Percentiles rank a stretch among this genome's conserved stretches.
Evolutionary conservation across 2,329 filamentous ascomycete species (phyloP).

Genomic region (Myriosclerotinia scirpicola): DNA sequence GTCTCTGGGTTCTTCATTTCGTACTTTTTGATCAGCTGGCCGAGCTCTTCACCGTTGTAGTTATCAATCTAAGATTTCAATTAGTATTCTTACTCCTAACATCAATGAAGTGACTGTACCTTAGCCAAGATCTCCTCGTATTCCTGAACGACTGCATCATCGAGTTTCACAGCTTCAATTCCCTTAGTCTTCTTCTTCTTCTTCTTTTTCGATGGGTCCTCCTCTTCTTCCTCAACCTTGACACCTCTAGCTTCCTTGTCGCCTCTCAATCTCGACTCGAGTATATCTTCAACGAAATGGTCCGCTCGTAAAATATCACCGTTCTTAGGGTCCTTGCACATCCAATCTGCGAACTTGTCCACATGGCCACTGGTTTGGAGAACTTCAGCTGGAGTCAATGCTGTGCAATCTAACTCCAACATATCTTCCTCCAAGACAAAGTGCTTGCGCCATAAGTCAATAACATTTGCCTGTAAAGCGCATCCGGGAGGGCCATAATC

Average conservation of each 20-base stretch:
- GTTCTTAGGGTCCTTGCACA: slow-evolving; percentile 98
- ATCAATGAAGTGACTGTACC: slow-evolving; percentile 33
- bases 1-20: slow-evolving; percentile 86
- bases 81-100: slow-evolving; percentile 1
- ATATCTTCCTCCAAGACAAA: slow-evolving; percentile 74
- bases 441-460: slow-evolving; percentile 72
- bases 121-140: slow-evolving; percentile 89
- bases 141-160: slow-evolving; percentile 81
- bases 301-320: slow-evolving; percentile 96
- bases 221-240: slow-evolving; percentile 75
- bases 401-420: slow-evolving; percentile 79
- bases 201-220: slow-evolving; percentile 72
- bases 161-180: slow-evolving; percentile 76
- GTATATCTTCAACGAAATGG: slow-evolving; percentile 91
- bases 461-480: slow-evolving; percentile 66
- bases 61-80: slow-evolving; percentile 71
- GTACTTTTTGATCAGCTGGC: slow-evolving; percentile 84
- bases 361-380: slow-evolving; percentile 96
- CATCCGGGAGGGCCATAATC: slow-evolving; percentile 54
- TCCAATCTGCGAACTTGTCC: slow-evolving; percentile 93
- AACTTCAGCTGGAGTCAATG: slow-evolving; percentile 88
- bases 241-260: slow-evolving; percentile 90
- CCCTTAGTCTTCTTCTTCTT: slow-evolving; percentile 90
- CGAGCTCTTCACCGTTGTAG: slow-evolving; percentile 83
- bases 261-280: slow-evolving; percentile 82